These are phyloP conservation scores for Fraxinus pennsylvanica DNA, from an alignment of 257 asterid species.

Conservation along the genomic window DNA sequence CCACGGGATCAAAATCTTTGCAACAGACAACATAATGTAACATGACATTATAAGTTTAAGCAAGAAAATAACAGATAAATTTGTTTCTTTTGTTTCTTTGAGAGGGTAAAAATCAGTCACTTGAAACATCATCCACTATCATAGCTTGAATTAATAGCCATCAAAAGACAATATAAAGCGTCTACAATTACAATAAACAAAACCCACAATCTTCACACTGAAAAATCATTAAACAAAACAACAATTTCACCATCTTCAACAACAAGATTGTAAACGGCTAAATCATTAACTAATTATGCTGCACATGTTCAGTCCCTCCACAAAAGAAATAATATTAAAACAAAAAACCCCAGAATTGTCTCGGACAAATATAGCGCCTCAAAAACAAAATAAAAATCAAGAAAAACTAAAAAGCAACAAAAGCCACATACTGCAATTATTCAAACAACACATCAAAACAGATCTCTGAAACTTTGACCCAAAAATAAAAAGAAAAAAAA, in stretches of 20 bases:
- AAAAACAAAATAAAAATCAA: background rate
- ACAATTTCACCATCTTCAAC: background rate
- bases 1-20: background rate
- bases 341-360: background rate
- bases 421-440: background rate
- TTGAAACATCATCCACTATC: background rate
- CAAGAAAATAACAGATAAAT: background rate
- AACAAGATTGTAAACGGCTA: background rate
- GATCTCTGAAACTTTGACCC: background rate
- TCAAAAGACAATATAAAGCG: background rate
- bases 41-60: background rate
- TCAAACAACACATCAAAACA: background rate
- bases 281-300: background rate
- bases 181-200: background rate
- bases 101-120: background rate
- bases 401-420: background rate
- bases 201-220: background rate
- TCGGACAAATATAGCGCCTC: background rate
- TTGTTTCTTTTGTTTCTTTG: background rate
- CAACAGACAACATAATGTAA: slow-evolving; percentile 12
- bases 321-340: background rate
- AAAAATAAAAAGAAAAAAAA: slow-evolving; percentile 17
- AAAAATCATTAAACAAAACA: background rate
- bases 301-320: background rate
- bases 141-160: background rate